Base-by-base conservation (phyloP, 2,329 filamentous ascomycete genomes). In the Peltaster fructicola region DNA sequence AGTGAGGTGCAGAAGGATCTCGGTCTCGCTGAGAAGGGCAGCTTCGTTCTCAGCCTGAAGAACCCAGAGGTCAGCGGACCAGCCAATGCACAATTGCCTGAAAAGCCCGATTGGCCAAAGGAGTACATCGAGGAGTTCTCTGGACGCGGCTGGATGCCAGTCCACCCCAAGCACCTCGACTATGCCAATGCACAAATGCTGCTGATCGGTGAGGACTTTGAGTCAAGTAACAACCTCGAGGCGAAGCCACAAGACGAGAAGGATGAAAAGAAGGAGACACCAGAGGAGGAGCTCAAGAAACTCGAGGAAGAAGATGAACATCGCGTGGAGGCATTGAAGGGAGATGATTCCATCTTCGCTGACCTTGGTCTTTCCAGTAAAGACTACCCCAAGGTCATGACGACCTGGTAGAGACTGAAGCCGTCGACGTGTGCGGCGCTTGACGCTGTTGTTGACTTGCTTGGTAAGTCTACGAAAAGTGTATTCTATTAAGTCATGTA, bases 31-130 rank as follows among this genome's bases (percentile, higher is more conserved):
- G 52, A 67, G 15, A 68, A 73, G 36, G 81, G 78, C 1, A 79
- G 74, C 46, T 91, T 82, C 49, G 64, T 85, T 25, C 50, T 85
- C 25, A 79, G 72, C 36, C 70, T 77, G 15, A 81, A 82, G 53
- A 92, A 90, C 38, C 82, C 82, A 0, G 60, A 73, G 28, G 68
- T 63, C 17, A 61, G 69, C 3, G 68, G 71, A 0, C 78, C 79
- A 0, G 57, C 64, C 3, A 66, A 65, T 31, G 65, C 69, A 1
- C 60, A 57, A 22, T 54, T 90, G 1, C 68, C 69, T 0, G 55
- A 78, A 31, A 59, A 55, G 0, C 68, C 81, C 0, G 65, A 75
- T 3, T 91, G 73, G 48, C 68, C 79, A 0, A 57, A 78, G 32
- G 63, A 76, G 62, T 78, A 88, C 12, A 58, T 70, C 15, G 63